A percentile compares a stretch with the other conserved stretches of the same genome.
phyloP scores from a whole-genome alignment of 1,284 basidiomycete genomes.

The Boletellus sp. region DNA sequence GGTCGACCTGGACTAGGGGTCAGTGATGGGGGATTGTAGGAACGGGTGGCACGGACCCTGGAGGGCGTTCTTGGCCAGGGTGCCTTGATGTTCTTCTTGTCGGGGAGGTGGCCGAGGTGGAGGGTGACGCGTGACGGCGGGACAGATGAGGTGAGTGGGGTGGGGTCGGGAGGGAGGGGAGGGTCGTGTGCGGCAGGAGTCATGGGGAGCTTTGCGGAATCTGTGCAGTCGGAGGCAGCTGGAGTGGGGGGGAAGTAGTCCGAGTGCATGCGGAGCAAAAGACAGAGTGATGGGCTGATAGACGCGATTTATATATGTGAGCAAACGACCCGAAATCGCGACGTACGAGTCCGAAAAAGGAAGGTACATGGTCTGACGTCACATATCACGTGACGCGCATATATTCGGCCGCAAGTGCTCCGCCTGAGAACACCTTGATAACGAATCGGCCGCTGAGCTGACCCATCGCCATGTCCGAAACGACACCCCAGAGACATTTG shows the following conservation, averaged over 20 bases:
- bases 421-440: too few species aligned
- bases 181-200: neutral
- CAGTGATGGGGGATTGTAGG: neutral
- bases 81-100: conserved; percentile 64
- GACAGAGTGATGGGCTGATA: neutral
- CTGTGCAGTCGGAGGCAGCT: conserved; percentile 10
- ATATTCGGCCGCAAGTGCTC: too few species aligned
- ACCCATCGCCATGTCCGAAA: conserved; percentile 13
- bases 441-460: too few species aligned
- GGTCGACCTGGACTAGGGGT: conserved; percentile 55
- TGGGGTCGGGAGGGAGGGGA: conserved; percentile 1
- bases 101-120: conserved; percentile 66
- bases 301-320: conserved; percentile 23
- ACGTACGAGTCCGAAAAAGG: conserved; percentile 24
- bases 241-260: conserved; percentile 29
- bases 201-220: conserved; percentile 6
- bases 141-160: conserved; percentile 29
- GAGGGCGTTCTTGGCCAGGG: conserved; percentile 72
- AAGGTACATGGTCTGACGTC: conserved; percentile 29
- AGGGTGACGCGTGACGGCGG: conserved; percentile 60
- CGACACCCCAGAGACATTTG: conserved; percentile 17
- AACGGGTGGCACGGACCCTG: conserved; percentile 40
- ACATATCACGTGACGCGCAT: conserved; percentile 23
- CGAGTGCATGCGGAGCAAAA: conserved; percentile 18
- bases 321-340: conserved; percentile 9